Evolutionary conservation across 2,329 filamentous ascomycete species (phyloP).

Genomic region (Didymella keratinophila): DNA sequence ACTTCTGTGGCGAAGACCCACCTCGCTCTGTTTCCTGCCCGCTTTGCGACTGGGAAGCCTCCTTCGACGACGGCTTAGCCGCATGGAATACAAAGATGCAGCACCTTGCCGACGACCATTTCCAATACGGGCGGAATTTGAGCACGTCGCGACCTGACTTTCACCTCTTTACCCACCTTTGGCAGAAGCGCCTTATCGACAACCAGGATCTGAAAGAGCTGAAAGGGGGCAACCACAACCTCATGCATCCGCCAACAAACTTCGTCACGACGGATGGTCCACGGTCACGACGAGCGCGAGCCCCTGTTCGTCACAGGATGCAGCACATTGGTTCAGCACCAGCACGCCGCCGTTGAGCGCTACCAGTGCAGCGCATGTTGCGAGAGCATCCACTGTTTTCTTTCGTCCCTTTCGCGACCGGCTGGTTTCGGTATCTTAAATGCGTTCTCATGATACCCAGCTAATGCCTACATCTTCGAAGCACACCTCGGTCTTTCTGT

Average conservation of each 20-base stretch:
- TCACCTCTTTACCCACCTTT: conserved; percentile 39
- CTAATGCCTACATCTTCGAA: too few relatives aligned
- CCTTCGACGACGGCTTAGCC: conserved; percentile 17
- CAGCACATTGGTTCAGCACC: too few relatives aligned
- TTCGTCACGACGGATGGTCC: conserved; percentile 30
- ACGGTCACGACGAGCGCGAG: neutral
- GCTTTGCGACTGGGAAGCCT: conserved; percentile 40
- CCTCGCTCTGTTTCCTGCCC: conserved; percentile 42
- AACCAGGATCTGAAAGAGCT: conserved; percentile 46
- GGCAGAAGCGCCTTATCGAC: conserved; percentile 42
- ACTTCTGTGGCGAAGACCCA: conserved; percentile 46
- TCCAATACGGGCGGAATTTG: conserved; percentile 35
- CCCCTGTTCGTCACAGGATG: too few relatives aligned
- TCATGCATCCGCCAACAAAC: conserved; percentile 27
- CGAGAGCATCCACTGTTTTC: too few relatives aligned
- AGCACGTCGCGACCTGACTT: conserved; percentile 39
- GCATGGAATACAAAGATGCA: conserved; percentile 40
- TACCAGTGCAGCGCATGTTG: too few relatives aligned
- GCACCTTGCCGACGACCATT: conserved; percentile 39
- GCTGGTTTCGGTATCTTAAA: too few relatives aligned
- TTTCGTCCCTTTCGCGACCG: too few relatives aligned
- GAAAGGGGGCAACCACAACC: conserved; percentile 40
- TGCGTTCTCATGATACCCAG: too few relatives aligned
- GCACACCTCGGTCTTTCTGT: too few relatives aligned
- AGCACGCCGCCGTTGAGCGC: too few relatives aligned